Base-by-base conservation (phyloP, 1,284 basidiomycete species). In the Pholiota adiposa region DNA sequence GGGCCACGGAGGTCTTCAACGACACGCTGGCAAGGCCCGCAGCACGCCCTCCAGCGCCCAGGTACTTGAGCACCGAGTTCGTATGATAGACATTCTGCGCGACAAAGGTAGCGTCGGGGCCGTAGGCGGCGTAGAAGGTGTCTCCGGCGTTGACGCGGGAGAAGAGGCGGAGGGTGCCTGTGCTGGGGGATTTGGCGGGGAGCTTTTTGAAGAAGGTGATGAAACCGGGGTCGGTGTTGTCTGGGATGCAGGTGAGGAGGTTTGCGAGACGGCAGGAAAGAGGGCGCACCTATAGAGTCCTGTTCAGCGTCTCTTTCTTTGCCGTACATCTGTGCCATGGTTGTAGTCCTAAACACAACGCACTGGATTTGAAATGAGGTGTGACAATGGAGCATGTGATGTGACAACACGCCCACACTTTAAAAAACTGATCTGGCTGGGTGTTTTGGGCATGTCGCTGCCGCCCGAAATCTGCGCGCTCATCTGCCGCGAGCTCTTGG, bases 61-160 rank as follows among this genome's bases (percentile, higher is more conserved):
- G 84, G 69, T 91, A 89, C 74, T 94, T 93, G 75, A 97, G 80
- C 57, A 96, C 92, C 0, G 91, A 88, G 68, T 93, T 90, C 1
- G 94, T 96, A 61, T 87, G 89, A 73, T 89, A 97, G 59, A 97
- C 89, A 68, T 93, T 82, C 34, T 89, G 83, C 3, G 96, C 96
- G 64, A 98, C 88, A 69, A 90, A 94, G 40, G 88, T 78, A 0
- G 97, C 97, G 73, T 98, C 97, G 4, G 88, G 77, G 0, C 95
- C 96, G 70, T 98, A 95, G 0, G 89, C 90, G 12, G 90, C 89
- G 76, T 94, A 98, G 77, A 89, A 98, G 19, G 95, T 90, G 67
- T 87, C 82, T 38, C 70, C 65, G 5, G 70, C 71, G 25, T 58
- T 51, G 21, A 72, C 70, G 14, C 94, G 87, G 68, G 91, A 87